A percentile compares a stretch with the other conserved stretches of the same genome.
phyloP scores from a whole-genome alignment of 345 rosid genomes.

The Populus davidiana region DNA sequence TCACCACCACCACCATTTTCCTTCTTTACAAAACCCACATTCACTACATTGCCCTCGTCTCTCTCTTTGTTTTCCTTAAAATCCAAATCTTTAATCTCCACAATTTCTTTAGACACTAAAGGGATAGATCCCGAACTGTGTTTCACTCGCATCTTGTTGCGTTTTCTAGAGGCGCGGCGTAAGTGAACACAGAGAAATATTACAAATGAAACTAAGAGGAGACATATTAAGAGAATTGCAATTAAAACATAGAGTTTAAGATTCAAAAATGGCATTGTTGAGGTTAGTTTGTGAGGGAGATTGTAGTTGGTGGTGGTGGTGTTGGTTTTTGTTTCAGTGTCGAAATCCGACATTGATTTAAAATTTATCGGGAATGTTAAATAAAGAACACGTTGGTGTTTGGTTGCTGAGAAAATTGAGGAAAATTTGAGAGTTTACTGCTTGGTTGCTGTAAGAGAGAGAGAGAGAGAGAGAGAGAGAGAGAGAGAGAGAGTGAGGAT shows the following conservation, averaged over 20 bases:
- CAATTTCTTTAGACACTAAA: constrained; percentile 63
- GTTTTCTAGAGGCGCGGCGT: constrained; percentile 48
- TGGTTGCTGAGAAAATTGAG: constrained; percentile 11
- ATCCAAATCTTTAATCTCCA: constrained; percentile 58
- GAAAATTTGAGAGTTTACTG: not conserved
- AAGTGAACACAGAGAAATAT: constrained; percentile 56
- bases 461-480: not conserved
- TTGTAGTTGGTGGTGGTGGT: constrained; percentile 17
- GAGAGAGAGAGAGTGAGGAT: not conserved
- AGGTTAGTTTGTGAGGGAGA: constrained; percentile 29
- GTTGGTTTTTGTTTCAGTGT: constrained; percentile 4
- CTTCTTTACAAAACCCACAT: constrained; percentile 20
- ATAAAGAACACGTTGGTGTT: not conserved
- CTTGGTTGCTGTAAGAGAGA: constrained; percentile 1
- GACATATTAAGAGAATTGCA: constrained; percentile 39
- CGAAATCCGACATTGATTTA: constrained; percentile 50
- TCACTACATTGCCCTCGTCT: constrained; percentile 30
- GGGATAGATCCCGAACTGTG: constrained; percentile 78
- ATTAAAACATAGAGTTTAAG: constrained; percentile 58
- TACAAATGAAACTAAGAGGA: constrained; percentile 36
- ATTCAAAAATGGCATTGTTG: constrained; percentile 46
- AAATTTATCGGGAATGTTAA: constrained; percentile 11
- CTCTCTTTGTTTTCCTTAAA: constrained; percentile 17
- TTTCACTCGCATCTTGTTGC: constrained; percentile 47
- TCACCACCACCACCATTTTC: constrained; percentile 15